Base-by-base conservation (phyloP, 176 grass and related monocot genomes). In the Microstegium vimineum region DNA sequence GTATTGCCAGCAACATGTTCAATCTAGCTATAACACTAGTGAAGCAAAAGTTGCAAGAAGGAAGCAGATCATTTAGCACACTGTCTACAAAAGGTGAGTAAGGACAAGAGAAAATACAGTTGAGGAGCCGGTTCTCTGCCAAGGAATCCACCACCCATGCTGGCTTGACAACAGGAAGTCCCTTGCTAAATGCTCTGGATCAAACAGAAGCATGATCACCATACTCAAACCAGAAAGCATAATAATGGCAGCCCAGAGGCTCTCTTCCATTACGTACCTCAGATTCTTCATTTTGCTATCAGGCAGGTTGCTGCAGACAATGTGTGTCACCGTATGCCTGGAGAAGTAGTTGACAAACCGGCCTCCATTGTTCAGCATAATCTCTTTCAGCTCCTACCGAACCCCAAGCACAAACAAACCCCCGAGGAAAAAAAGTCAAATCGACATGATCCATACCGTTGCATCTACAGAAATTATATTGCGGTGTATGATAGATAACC, bases 311-410 rank as follows among this genome's bases (percentile, higher is more conserved):
- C 45, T 88, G 74, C 92, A 98, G 37, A 98, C 84, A 73, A 95
- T 95, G 81, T 94, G 92, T 8, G 86, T 91, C 66, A 98, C 95
- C 6, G 90, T 90, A 47, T 91, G 76, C 83, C 84, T 94, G 4
- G 95, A 94, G 71, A 98, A 93, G 75, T 98, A 98, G 87, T 98
- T 98, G 46, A 93, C 82, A 42, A 98, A 88, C 34, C 88, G 83
- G 34, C 95, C 95, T 56, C 92, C 95, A 20, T 98, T 90, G 66
- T 91, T 94, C 79, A 98, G 81, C 92, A 98, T 98, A 60, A 88
- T 93, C 62, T 80, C 90, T 85, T 94, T 98, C 38, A 98, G 78
- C 65, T 98, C 95, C 95, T 97, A 42, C 22, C 45, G 73, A 62
- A 68, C 49, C 41, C 62, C 75, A 62, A 18, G 3, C 52, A 57